Evolutionary conservation across 2,329 filamentous ascomycete genomes (phyloP).

Genomic region (Aspergillus sp.): DNA sequence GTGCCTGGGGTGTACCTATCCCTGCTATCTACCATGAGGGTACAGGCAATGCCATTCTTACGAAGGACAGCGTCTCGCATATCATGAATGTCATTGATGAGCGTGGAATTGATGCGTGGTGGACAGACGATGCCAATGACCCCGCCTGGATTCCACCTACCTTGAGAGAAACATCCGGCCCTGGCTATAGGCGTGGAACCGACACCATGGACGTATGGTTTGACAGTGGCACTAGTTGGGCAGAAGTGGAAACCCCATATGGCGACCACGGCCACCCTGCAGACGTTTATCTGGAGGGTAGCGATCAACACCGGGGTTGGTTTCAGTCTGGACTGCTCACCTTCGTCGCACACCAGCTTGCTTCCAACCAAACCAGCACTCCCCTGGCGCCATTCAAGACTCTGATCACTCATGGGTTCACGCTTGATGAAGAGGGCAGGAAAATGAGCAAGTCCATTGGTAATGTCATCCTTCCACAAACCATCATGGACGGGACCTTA

Average conservation of each 20-base stretch:
- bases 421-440: constrained; percentile 81
- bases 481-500: constrained; percentile 83
- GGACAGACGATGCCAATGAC: constrained; percentile 77
- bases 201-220: constrained; percentile 99
- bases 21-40: constrained; percentile 76
- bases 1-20: constrained; percentile 95
- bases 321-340: constrained; percentile 96
- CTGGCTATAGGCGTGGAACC: constrained; percentile 68
- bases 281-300: constrained; percentile 90
- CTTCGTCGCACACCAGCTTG: constrained; percentile 62
- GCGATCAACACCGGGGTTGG: constrained; percentile 96
- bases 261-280: constrained; percentile 48
- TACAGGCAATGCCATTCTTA: constrained; percentile 74
- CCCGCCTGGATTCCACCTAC: constrained; percentile 71
- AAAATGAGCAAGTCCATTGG: constrained; percentile 99
- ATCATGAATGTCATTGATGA: constrained; percentile 76
- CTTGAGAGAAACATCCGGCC: constrained; percentile 49
- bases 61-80: constrained; percentile 74
- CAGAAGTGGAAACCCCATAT: constrained; percentile 44
- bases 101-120: constrained; percentile 90
- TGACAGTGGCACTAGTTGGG: constrained; percentile 95
- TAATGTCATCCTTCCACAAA: constrained; percentile 75
- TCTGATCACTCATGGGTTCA: constrained; percentile 94
- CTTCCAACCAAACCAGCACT: constrained; percentile 30
- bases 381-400: constrained; percentile 73